Evolutionary conservation across 176 grass and related monocot species (phyloP).

Genomic region (Stipa capillata): DNA sequence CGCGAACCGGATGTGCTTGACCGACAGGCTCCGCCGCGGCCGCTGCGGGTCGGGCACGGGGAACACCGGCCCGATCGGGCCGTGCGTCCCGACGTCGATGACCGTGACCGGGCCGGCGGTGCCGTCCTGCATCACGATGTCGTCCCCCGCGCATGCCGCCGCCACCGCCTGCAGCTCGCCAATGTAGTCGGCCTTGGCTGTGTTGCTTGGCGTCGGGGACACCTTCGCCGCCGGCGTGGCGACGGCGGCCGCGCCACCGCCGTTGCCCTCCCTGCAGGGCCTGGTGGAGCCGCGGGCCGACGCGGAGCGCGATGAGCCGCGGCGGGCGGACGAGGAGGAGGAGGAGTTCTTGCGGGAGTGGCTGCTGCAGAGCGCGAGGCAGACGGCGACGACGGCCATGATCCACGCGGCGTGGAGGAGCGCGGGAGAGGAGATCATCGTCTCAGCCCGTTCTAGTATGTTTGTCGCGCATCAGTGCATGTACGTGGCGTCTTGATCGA

Average conservation of each 20-base stretch:
- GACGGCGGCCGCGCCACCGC: neutral
- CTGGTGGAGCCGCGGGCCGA: neutral
- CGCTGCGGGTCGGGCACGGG: neutral
- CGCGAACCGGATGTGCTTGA: slow-evolving; percentile 25
- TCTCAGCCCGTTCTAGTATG: neutral
- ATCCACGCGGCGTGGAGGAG: slow-evolving; percentile 21
- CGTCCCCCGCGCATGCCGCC: neutral
- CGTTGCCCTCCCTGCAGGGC: neutral
- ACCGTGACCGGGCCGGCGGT: slow-evolving; percentile 14
- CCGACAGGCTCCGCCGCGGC: slow-evolving; percentile 30
- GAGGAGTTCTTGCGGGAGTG: slow-evolving; percentile 36
- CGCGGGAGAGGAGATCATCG: neutral
- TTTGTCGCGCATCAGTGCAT: neutral
- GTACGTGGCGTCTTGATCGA: neutral
- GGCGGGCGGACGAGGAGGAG: neutral
- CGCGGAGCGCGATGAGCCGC: neutral
- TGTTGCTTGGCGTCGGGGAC: slow-evolving; percentile 32
- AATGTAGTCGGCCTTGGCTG: neutral
- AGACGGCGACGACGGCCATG: slow-evolving; percentile 21
- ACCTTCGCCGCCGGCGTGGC: slow-evolving; percentile 3
- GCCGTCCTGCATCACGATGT: neutral
- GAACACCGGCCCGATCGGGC: slow-evolving; percentile 28
- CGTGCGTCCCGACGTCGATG: slow-evolving; percentile 38
- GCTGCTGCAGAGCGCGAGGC: slow-evolving; percentile 35
- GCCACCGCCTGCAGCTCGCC: neutral